phyloP scores from a whole-genome alignment of 768 basidiomycete genomes.

The Astraeus odoratus region DNA sequence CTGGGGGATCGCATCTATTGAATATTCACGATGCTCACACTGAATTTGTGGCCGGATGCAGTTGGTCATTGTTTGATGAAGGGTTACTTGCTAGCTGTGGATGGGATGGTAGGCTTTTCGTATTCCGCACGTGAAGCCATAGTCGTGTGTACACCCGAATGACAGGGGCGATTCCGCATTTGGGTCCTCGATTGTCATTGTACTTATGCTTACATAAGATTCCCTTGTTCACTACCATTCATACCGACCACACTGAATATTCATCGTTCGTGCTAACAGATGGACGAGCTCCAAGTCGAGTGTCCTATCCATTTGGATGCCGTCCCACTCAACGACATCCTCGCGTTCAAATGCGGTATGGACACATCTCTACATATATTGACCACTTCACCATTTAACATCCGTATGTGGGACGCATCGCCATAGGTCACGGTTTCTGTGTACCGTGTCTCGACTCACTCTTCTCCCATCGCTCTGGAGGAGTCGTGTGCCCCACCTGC shows the following conservation, averaged over 20 bases:
- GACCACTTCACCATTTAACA: constrained; percentile 4
- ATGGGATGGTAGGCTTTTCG: constrained; percentile 83
- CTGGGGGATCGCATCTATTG: constrained; percentile 45
- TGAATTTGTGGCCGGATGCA: constrained; percentile 89
- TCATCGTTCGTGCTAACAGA: too few relatives aligned
- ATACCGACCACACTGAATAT: too few relatives aligned
- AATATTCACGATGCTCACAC: constrained; percentile 84
- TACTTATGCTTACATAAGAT: too few relatives aligned
- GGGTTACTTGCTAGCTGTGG: constrained; percentile 83
- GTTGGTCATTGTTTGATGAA: constrained; percentile 90
- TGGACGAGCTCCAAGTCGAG: constrained; percentile 21
- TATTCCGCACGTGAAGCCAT: constrained; percentile 54
- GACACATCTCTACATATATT: background rate
- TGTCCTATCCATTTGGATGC: constrained; percentile 27
- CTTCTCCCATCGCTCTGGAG: constrained; percentile 8
- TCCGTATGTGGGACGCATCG: constrained; percentile 6
- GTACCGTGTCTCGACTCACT: constrained; percentile 21
- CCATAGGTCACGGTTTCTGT: constrained; percentile 28
- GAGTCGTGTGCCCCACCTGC: constrained; percentile 22
- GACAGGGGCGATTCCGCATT: background rate
- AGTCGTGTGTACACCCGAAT: too few relatives aligned
- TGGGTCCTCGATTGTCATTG: too few relatives aligned
- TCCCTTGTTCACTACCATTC: too few relatives aligned
- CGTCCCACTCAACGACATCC: constrained; percentile 21
- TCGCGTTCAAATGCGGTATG: constrained; percentile 26